Evolutionary conservation across 2,329 filamentous ascomycete genomes (phyloP).

Genomic region (Neopestalotiopsis sp.): DNA sequence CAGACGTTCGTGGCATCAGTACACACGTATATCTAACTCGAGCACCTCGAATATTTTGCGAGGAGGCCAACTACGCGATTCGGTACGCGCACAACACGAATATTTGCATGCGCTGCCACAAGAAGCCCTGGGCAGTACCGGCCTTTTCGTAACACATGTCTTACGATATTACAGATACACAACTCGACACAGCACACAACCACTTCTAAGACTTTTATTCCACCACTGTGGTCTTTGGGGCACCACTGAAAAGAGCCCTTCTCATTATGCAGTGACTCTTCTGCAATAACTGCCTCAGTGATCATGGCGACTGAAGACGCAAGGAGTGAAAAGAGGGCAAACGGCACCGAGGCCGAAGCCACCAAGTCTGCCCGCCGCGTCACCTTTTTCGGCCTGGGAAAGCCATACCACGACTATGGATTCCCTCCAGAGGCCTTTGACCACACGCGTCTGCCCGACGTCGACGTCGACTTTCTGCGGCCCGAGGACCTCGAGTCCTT

Average conservation of each 20-base stretch:
- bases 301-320: constrained; percentile 12
- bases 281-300: not conserved
- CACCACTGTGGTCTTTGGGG: not conserved
- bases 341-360: not conserved
- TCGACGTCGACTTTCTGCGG: constrained; percentile 76
- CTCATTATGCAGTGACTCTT: constrained; percentile 11
- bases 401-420: constrained; percentile 52
- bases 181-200: not conserved
- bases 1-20: not conserved
- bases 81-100: not conserved
- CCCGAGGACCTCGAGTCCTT: constrained; percentile 78
- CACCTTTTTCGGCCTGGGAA: constrained; percentile 25
- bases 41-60: not conserved
- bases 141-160: not conserved
- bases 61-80: too few species aligned
- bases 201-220: not conserved
- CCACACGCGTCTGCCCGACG: constrained; percentile 74
- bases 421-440: constrained; percentile 71
- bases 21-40: not conserved
- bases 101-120: not conserved
- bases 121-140: not conserved
- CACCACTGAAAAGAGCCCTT: not conserved
- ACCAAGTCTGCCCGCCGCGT: constrained; percentile 27
- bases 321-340: not conserved
- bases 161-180: not conserved